Base-by-base conservation (phyloP, 192 early-diverging fungal genomes). In the Allomyces arbusculus region DNA sequence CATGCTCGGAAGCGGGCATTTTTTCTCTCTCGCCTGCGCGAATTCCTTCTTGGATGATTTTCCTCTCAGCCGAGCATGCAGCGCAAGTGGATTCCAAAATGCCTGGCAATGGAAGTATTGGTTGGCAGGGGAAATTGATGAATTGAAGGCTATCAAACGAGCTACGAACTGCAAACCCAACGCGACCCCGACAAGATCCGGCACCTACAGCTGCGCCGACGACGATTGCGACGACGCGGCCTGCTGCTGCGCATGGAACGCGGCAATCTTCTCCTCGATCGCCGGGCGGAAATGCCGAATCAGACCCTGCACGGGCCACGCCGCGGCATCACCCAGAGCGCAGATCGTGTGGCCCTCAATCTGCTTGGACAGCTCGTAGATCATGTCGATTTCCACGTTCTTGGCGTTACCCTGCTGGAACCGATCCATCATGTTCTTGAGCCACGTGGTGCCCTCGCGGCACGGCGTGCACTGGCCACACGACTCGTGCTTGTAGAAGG, bases 261-360 rank as follows among this genome's bases (percentile, higher is more conserved):
- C 71, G 7, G 69, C 70, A 67, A 83, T 83, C 71, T 75, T 77
- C 68, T 69, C 69, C 75, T 91, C 91, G 33, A 92, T 76, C 69
- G 88, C 88, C 20, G 91, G 91, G 24, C 90, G 78, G 82, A 95
- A 95, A 73, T 93, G 88, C 61, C 91, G 85, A 72, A 98, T 92
- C 62, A 98, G 79, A 69, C 92, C 92, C 77, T 90, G 86, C 40
- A 98, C 91, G 11, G 95, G 95, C 93, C 93, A 96, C 62, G 95
- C 95, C 24, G 95, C 93, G 43, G 95, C 95, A 77, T 98, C 95
- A 64, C 93, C 95, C 77, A 98, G 78, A 50, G 95, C 95, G 73
- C 95, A 99, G 72, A 99, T 99, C n/a, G 95, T 99, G 73, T 96
- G 95, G 25, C 95, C 95, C 75, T 99, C 95, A 78, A 99, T 99